Percentiles rank a stretch among this genome's conserved stretches.
Evolutionary conservation across 441 rosid genomes (phyloP).

Genomic region (Pelargonium australe): DNA sequence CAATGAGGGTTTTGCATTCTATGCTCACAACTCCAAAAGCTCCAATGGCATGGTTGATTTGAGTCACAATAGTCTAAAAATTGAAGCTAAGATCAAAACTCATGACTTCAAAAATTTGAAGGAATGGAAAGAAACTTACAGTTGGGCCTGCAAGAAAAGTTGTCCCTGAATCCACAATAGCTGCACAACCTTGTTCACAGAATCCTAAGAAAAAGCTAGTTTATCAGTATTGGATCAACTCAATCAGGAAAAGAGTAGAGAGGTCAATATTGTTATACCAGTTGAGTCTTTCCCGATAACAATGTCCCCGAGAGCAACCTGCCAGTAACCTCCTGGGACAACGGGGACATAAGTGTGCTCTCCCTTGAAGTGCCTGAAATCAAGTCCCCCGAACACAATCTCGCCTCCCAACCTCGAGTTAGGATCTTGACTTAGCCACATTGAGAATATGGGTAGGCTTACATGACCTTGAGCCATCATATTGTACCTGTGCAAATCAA

Average conservation of each 20-base stretch:
- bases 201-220: slow-evolving; percentile 31
- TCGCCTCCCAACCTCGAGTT: slow-evolving; percentile 41
- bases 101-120: neutral
- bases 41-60: slow-evolving; percentile 57
- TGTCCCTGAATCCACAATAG: slow-evolving; percentile 56
- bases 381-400: slow-evolving; percentile 59
- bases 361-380: slow-evolving; percentile 56
- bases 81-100: neutral
- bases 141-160: slow-evolving; percentile 60
- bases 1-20: slow-evolving; percentile 43
- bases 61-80: slow-evolving; percentile 43
- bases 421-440: slow-evolving; percentile 50
- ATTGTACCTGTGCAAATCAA: slow-evolving; percentile 35
- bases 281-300: slow-evolving; percentile 37
- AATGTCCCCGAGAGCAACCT: slow-evolving; percentile 47
- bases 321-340: slow-evolving; percentile 43
- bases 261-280: slow-evolving; percentile 22
- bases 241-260: no score
- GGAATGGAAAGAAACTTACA: slow-evolving; percentile 25
- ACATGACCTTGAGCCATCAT: slow-evolving; percentile 49
- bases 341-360: slow-evolving; percentile 48
- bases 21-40: slow-evolving; percentile 49
- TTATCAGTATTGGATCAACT: no score
- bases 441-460: slow-evolving; percentile 39
- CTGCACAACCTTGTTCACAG: slow-evolving; percentile 39